phyloP scores from a whole-genome alignment of 495 filamentous ascomycete species.

The Penicillium roqueforti region DNA sequence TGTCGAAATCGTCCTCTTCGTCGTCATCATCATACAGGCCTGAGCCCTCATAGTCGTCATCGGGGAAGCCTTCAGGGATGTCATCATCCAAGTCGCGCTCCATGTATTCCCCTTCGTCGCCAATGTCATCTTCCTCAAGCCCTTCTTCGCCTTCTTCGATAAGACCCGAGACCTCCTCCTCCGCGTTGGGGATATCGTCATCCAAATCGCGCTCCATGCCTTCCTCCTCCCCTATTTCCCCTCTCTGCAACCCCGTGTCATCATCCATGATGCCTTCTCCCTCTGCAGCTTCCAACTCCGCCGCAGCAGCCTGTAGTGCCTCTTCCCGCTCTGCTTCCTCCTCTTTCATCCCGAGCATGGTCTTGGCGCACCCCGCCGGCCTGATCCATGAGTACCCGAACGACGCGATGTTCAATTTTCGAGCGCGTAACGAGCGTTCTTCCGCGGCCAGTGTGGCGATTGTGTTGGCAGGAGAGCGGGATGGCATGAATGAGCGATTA shows the following conservation, averaged over 20 bases:
- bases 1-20: slow-evolving; percentile 34
- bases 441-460: slow-evolving; percentile 63
- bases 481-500: slow-evolving; percentile 27
- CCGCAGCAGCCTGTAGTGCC: slow-evolving; percentile 62
- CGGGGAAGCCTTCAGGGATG: slow-evolving; percentile 46
- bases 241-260: slow-evolving; percentile 21
- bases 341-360: slow-evolving; percentile 69
- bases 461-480: slow-evolving; percentile 26
- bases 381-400: slow-evolving; percentile 77
- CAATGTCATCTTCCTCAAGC: slow-evolving; percentile 34
- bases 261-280: slow-evolving; percentile 48
- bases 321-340: slow-evolving; percentile 77
- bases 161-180: slow-evolving; percentile 34
- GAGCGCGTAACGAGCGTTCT: slow-evolving; percentile 61
- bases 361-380: slow-evolving; percentile 71
- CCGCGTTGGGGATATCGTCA: slow-evolving; percentile 46
- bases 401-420: slow-evolving; percentile 66
- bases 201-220: slow-evolving; percentile 48
- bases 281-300: slow-evolving; percentile 61
- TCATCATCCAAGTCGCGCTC: slow-evolving; percentile 50
- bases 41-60: slow-evolving; percentile 42
- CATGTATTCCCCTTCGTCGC: slow-evolving; percentile 42
- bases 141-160: slow-evolving; percentile 43
- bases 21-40: slow-evolving; percentile 33
- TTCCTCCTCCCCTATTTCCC: slow-evolving; percentile 28